Conservation (phyloP, 2,329 filamentous ascomycete genomes). For the Clonostachys rhizophaga region DNA sequence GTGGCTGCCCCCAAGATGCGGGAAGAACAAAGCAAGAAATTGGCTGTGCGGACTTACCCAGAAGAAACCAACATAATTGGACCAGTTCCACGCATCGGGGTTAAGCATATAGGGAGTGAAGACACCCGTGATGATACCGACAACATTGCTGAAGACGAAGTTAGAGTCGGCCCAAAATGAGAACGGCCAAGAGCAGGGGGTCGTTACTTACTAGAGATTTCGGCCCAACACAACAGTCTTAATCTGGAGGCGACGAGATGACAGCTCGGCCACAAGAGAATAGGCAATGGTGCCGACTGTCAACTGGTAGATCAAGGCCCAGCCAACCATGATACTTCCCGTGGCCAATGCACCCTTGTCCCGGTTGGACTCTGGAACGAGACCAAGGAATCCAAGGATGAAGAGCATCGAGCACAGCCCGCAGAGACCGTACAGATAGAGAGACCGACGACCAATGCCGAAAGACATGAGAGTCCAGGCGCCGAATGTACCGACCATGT, state of each 20-base stretch:
- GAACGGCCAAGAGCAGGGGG: too few species aligned
- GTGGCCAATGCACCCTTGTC: conserved; percentile 67
- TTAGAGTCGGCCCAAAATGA: background rate
- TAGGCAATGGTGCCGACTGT: conserved; percentile 88
- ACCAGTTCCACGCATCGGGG: conserved; percentile 81
- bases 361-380: conserved; percentile 59
- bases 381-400: conserved; percentile 77
- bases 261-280: conserved; percentile 80
- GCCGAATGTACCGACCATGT: conserved; percentile 77
- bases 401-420: conserved; percentile 73
- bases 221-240: conserved; percentile 88
- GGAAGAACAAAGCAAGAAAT: background rate
- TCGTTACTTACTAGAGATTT: conserved; percentile 66
- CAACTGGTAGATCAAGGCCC: conserved; percentile 80
- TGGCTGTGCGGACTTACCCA: conserved; percentile 43
- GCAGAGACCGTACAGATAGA: conserved; percentile 73
- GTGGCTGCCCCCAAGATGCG: background rate
- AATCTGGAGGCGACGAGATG: conserved; percentile 77
- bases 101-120: conserved; percentile 93
- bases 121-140: conserved; percentile 76
- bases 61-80: conserved; percentile 84
- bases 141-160: conserved; percentile 55
- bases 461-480: conserved; percentile 76
- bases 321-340: conserved; percentile 79
- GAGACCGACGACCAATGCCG: conserved; percentile 68